A percentile compares a stretch with the other conserved stretches of the same genome.
phyloP scores from a whole-genome alignment of 768 basidiomycete genomes.

The Hebeloma cylindrosporum region DNA sequence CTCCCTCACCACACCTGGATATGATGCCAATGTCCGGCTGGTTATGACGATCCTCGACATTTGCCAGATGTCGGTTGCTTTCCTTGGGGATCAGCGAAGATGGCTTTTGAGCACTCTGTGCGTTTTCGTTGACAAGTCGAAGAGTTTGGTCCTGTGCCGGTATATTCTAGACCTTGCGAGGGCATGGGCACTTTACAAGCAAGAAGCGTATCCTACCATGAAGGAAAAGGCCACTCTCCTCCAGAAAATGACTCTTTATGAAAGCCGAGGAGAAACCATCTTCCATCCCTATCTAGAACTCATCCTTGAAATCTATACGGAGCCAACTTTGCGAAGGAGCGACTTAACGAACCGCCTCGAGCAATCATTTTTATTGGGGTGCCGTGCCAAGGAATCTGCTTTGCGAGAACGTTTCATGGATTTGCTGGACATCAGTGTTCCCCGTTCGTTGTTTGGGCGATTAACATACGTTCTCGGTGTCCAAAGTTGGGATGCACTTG shows the following conservation, averaged over 20 bases:
- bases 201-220: conserved; percentile 85
- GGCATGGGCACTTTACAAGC: conserved; percentile 86
- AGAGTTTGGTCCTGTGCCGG: conserved; percentile 72
- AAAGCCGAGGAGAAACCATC: conserved; percentile 74
- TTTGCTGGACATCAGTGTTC: conserved; percentile 85
- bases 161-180: conserved; percentile 84
- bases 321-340: conserved; percentile 80
- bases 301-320: conserved; percentile 93
- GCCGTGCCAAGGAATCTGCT: conserved; percentile 74
- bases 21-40: conserved; percentile 61
- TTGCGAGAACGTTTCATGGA: conserved; percentile 88
- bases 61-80: conserved; percentile 74
- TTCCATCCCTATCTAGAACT: conserved; percentile 85
- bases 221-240: conserved; percentile 93
- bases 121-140: conserved; percentile 87
- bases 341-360: conserved; percentile 94
- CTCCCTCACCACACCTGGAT: conserved; percentile 44
- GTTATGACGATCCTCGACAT: conserved; percentile 85
- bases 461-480: conserved; percentile 89
- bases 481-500: conserved; percentile 92
- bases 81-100: conserved; percentile 84
- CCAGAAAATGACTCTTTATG: conserved; percentile 84
- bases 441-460: conserved; percentile 77
- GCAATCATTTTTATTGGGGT: conserved; percentile 89
- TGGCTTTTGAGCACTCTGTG: conserved; percentile 76